Evolutionary conservation across 164 flowering plant species (phyloP), one percentile per base, ranked within the genome.

Genomic region (Sedum album): DNA sequence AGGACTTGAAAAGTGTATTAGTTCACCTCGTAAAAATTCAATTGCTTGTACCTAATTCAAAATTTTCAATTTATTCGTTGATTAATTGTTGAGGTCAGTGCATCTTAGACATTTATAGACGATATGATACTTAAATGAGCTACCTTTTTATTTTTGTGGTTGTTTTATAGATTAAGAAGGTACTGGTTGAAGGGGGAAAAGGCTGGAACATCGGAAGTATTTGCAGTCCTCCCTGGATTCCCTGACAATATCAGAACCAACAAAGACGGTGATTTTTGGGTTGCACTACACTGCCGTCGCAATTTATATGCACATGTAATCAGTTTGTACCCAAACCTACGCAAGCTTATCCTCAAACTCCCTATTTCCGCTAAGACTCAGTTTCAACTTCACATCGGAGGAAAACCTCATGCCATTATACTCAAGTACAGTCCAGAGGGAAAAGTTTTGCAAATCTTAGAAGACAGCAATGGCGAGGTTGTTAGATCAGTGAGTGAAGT

Each of bases 231-330:
- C 23, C 93, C 93, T 11, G 98, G 98, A 69, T 82, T 77, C 72
- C 98, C 98, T 0, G 98, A 93, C 84, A 93, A 90, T 44, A 84
- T 93, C 13, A 76, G 98, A 67, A 85, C 88, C 35, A 93, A 91
- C 70, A 85, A 81, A 68, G 77, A 85, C 31, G 97, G 98, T 11
- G 90, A 89, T 33, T 91, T 93, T 42, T 91, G 97, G 98, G 97
- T 91, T 25, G 98, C 91, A 57, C 46, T 93, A 53, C 91, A 87
- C 74, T 79, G 85, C 38, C 83, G 90, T 2, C 79, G 86, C 39
- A 68, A 72, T 67, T 26, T 74, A 66, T 85, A 79, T 69, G 11
- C 75, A 21, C 65, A 87, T 68, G 0, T 83, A 1, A 11, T 36
- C 6, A 80, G 80, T 9, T 21, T 65, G 10, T 77, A 81, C 75